Base-by-base conservation (phyloP, 2,329 filamentous ascomycete species). In the Samsoniella hepiali region DNA sequence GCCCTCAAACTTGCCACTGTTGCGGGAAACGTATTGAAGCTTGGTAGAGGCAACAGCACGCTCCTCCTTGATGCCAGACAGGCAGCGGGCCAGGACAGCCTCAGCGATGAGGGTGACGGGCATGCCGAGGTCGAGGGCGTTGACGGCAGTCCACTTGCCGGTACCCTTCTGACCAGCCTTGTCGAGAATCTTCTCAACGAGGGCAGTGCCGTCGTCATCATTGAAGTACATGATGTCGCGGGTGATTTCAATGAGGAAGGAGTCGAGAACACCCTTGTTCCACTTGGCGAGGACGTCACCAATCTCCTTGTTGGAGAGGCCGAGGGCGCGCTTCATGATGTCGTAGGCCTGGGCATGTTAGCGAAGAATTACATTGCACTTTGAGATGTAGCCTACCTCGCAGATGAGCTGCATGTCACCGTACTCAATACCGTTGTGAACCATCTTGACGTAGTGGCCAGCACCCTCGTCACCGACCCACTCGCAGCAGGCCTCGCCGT, bases 371-470 rank as follows among this genome's bases (percentile, higher is more conserved):
- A 13, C 15, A 11, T 38, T 29, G 47, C 3, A 2, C 5, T 29
- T 32, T 15, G 54, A 17, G 34, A 10, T 10, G 32, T 3, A 50
- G 17, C 36, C 72, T 82, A 97, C 94, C 89, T 99, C 95, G 81
- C 90, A 96, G 78, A 99, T 99, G 75, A 99, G 87, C 86, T 99
- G 95, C 95, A 99, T 99, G 84, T 99, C 95, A 88, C 95, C 95
- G 79, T 99, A 99, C 84, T 99, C 95, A 74, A 99, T 99, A 87
- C 95, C 95, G 83, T 99, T 99, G 90, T 99, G 95, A 68, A 99
- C 95, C 95, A 99, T 99, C 91, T 99, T 99, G 85, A 99, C 94
- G 86, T 97, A 99, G 89, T 99, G 95, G 73, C 95, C 95, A 82
- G 95, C 91, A 88, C 95, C 95, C 81, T 98, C 93, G 82, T 98